Evolutionary conservation across 306 rosid genomes (phyloP).

Genomic region (Morella rubra): DNA sequence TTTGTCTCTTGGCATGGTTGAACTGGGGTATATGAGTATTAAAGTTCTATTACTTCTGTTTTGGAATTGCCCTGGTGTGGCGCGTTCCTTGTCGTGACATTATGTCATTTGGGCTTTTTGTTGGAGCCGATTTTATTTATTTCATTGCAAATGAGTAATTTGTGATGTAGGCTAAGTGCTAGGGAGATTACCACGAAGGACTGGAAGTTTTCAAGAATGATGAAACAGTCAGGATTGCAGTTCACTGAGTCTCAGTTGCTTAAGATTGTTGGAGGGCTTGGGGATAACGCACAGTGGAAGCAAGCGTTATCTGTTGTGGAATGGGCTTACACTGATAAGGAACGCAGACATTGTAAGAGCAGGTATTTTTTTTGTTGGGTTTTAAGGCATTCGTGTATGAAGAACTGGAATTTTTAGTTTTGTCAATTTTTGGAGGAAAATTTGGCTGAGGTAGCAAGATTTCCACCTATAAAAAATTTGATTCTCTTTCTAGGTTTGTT

Average conservation of each 20-base stretch:
- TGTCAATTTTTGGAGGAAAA: not conserved
- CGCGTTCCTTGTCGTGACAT: not conserved
- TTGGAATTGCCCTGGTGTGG: too few relatives aligned
- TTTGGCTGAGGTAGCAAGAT: not conserved
- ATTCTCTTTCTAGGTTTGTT: slow-evolving; percentile 67
- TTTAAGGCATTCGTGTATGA: slow-evolving; percentile 16
- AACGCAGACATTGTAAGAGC: slow-evolving; percentile 59
- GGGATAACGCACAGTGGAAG: slow-evolving; percentile 66
- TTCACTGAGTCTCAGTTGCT: slow-evolving; percentile 77
- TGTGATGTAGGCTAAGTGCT: slow-evolving; percentile 58
- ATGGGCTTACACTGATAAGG: slow-evolving; percentile 66
- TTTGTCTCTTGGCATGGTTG: slow-evolving; percentile 29
- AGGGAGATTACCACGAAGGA: slow-evolving; percentile 57
- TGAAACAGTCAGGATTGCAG: slow-evolving; percentile 84
- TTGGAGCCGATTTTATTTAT: not conserved
- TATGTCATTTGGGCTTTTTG: slow-evolving; percentile 6
- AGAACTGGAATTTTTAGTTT: slow-evolving; percentile 14
- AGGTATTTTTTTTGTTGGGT: slow-evolving; percentile 43
- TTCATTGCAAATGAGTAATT: not conserved
- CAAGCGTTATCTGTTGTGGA: slow-evolving; percentile 81
- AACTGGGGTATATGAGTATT: too few relatives aligned
- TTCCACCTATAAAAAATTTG: slow-evolving; percentile 20
- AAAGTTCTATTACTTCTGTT: too few relatives aligned
- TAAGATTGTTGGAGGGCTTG: slow-evolving; percentile 63
- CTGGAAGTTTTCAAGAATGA: slow-evolving; percentile 84